phyloP scores from a whole-genome alignment of 257 asterid genomes.

The Jasminum sambac region DNA sequence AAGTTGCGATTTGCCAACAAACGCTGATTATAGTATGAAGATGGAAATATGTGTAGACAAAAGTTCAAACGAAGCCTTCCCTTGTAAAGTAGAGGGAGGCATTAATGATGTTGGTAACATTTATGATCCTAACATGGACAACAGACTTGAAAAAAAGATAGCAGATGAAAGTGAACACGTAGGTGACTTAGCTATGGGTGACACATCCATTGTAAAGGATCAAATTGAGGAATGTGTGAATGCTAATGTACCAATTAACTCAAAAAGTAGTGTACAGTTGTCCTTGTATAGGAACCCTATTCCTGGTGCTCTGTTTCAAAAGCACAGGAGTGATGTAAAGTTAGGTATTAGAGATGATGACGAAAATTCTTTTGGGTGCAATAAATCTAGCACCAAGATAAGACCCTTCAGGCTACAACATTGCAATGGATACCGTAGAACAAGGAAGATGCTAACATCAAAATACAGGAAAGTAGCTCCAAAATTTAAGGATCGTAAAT shows the following conservation, averaged over 20 bases:
- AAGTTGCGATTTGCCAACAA: constrained; percentile 40
- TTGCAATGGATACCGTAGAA: constrained; percentile 55
- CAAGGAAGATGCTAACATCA: constrained; percentile 68
- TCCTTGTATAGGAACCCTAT: constrained; percentile 70
- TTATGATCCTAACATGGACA: constrained; percentile 35
- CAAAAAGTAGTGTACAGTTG: constrained; percentile 83
- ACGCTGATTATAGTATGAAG: constrained; percentile 48
- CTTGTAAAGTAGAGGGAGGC: constrained; percentile 28
- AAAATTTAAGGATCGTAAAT: constrained; percentile 56
- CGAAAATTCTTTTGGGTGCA: constrained; percentile 84
- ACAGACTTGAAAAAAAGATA: constrained; percentile 32
- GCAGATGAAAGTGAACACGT: constrained; percentile 36
- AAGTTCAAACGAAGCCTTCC: constrained; percentile 29
- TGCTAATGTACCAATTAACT: constrained; percentile 52
- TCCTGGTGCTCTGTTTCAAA: constrained; percentile 53
- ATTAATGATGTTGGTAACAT: constrained; percentile 30
- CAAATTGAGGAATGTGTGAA: constrained; percentile 50
- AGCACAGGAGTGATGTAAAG: constrained; percentile 71
- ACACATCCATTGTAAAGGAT: constrained; percentile 56
- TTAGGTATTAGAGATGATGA: constrained; percentile 97
- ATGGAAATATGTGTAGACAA: constrained; percentile 36
- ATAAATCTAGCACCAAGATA: constrained; percentile 55
- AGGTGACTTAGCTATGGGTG: constrained; percentile 47
- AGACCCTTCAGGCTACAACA: constrained; percentile 67
- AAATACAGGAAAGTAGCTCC: constrained; percentile 78